Conservation (phyloP, 2,329 filamentous ascomycete species). For the Torrubiellomyces zombiae region DNA sequence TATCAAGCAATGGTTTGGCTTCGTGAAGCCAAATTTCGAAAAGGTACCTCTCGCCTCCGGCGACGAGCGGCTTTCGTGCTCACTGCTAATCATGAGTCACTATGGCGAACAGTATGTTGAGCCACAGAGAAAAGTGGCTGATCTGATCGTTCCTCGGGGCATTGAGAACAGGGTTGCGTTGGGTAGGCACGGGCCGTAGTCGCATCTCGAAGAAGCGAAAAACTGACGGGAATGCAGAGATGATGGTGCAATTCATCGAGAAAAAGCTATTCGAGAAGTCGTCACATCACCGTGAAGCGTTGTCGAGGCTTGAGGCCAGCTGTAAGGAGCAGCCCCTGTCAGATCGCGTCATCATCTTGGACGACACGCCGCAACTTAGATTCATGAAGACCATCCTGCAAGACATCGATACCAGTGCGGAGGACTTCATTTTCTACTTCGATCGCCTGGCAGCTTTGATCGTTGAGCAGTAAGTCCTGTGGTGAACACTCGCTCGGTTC, state of each 20-base stretch:
- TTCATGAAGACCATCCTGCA: slow-evolving; percentile 88
- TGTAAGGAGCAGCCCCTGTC: slow-evolving; percentile 59
- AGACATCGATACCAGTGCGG: slow-evolving; percentile 57
- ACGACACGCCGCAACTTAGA: slow-evolving; percentile 61
- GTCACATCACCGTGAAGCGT: slow-evolving; percentile 59
- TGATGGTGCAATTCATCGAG: slow-evolving; percentile 88
- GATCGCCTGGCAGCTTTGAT: slow-evolving; percentile 74
- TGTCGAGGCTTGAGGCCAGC: slow-evolving; percentile 58
- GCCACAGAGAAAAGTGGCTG: slow-evolving; percentile 78
- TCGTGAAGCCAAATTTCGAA: slow-evolving; percentile 93
- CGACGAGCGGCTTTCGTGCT: background rate
- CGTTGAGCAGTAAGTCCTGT: slow-evolving; percentile 50
- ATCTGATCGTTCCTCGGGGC: slow-evolving; percentile 87
- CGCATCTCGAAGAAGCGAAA: slow-evolving; percentile 3
- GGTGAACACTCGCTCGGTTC: no score
- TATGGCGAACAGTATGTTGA: slow-evolving; percentile 51
- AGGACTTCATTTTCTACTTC: slow-evolving; percentile 97
- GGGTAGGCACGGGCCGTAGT: slow-evolving; percentile 24
- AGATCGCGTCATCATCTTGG: slow-evolving; percentile 54
- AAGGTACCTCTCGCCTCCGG: slow-evolving; percentile 28
- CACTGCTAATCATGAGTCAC: background rate
- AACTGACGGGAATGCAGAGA: slow-evolving; percentile 32
- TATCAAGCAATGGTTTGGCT: slow-evolving; percentile 95
- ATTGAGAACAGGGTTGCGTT: slow-evolving; percentile 93
- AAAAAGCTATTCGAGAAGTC: slow-evolving; percentile 80